These are phyloP conservation scores for Beta lomatogona DNA, from an alignment of 179 eudicot species.

Conservation along the genomic window DNA sequence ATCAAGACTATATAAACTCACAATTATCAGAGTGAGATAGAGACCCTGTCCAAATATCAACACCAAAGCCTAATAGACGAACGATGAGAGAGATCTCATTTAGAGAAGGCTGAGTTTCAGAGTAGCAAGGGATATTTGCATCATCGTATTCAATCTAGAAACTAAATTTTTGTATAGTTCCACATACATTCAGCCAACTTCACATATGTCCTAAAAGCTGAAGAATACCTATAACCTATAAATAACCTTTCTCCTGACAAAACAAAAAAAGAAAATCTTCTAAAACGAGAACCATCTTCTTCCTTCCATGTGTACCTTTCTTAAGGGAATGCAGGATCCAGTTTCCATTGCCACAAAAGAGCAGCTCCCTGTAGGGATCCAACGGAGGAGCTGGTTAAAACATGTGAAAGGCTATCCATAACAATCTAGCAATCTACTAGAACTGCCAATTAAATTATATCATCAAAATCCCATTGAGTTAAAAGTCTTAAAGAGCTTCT, in stretches of 20 bases:
- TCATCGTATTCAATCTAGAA: background rate
- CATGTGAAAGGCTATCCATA: constrained; percentile 21
- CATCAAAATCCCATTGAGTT: background rate
- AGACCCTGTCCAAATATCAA: background rate
- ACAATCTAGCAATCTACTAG: constrained; percentile 12
- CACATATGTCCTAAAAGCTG: background rate
- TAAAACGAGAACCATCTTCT: background rate
- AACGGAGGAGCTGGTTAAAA: background rate
- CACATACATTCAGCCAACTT: background rate
- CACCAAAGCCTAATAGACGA: background rate
- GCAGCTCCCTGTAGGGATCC: constrained; percentile 23
- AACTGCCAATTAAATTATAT: background rate
- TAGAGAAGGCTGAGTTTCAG: background rate
- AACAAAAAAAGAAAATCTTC: background rate
- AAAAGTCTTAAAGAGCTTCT: background rate
- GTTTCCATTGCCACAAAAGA: constrained; percentile 6
- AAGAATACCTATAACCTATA: background rate
- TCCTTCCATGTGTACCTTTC: constrained; percentile 14
- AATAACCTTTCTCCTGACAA: constrained; percentile 5
- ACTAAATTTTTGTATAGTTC: background rate
- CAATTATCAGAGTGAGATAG: background rate
- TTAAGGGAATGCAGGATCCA: constrained; percentile 1
- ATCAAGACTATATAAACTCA: background rate
- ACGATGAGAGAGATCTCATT: background rate
- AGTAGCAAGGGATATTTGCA: background rate